These are phyloP conservation scores for Agapanthus africanus DNA, from an alignment of 106 monocot species.

Conservation along the genomic window DNA sequence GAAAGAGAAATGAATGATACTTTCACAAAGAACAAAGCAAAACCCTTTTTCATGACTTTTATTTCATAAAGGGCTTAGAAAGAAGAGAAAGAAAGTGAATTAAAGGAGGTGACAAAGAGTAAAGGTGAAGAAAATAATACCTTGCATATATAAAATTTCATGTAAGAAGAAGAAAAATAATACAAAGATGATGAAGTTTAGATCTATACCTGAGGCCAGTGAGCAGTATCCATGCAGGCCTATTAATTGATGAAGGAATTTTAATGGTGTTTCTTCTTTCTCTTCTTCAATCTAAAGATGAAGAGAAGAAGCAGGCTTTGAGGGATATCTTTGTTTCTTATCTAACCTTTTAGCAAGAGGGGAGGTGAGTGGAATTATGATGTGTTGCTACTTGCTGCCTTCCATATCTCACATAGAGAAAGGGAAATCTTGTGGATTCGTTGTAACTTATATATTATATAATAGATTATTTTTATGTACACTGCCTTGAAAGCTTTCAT, in stretches of 20 bases:
- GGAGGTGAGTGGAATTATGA: not conserved
- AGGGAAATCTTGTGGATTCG: no score
- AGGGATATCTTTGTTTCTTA: not conserved
- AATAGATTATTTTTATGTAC: no score
- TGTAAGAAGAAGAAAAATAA: not conserved
- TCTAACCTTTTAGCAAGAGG: not conserved
- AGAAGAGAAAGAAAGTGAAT: not conserved
- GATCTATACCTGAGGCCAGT: constrained; percentile 4
- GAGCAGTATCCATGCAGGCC: constrained; percentile 7
- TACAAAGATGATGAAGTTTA: not conserved
- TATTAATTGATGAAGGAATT: no score
- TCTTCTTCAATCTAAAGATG: not conserved
- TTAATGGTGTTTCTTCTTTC: not conserved
- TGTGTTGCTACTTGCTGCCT: not conserved
- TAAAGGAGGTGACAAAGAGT: not conserved
- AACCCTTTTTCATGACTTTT: not conserved
- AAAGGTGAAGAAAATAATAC: no score
- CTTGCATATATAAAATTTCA: no score
- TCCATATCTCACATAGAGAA: not conserved
- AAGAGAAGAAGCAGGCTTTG: no score
- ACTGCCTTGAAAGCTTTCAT: no score
- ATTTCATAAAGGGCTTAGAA: not conserved
- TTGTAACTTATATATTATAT: no score
- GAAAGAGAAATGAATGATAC: no score
- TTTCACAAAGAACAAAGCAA: not conserved